phyloP scores from a whole-genome alignment of 768 basidiomycete species.

The Boletus huronensis region DNA sequence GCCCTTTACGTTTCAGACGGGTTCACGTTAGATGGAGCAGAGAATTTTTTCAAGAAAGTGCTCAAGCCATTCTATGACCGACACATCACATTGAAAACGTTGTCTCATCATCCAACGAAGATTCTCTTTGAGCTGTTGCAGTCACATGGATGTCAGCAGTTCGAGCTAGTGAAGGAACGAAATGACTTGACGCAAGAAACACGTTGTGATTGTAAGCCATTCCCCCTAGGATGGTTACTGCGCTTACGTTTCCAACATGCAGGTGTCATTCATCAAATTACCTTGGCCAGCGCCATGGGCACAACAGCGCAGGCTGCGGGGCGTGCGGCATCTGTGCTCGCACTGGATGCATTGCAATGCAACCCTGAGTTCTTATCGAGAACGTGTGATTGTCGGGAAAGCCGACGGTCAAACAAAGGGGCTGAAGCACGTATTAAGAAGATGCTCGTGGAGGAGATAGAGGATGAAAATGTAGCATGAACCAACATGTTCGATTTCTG shows the following conservation, averaged over 20 bases:
- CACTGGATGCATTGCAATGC: constrained; percentile 65
- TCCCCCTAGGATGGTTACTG: constrained; percentile 6
- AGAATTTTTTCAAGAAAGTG: constrained; percentile 62
- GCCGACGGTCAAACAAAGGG: constrained; percentile 33
- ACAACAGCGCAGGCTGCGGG: constrained; percentile 50
- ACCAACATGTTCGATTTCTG: background rate
- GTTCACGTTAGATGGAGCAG: constrained; percentile 57
- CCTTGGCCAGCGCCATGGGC: constrained; percentile 58
- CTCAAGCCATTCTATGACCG: constrained; percentile 77
- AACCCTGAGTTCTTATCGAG: constrained; percentile 59
- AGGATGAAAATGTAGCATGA: constrained; percentile 17
- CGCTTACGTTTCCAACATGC: constrained; percentile 15
- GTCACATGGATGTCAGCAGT: constrained; percentile 64
- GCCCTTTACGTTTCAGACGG: constrained; percentile 77
- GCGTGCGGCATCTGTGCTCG: constrained; percentile 58
- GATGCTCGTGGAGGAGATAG: constrained; percentile 27
- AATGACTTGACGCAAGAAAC: constrained; percentile 32
- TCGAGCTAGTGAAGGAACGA: constrained; percentile 56
- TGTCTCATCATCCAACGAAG: constrained; percentile 76
- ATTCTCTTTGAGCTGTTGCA: constrained; percentile 71
- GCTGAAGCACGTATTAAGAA: constrained; percentile 37
- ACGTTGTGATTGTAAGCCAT: constrained; percentile 50
- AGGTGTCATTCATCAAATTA: constrained; percentile 69
- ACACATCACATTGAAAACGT: constrained; percentile 67
- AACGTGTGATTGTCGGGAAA: constrained; percentile 62